A percentile compares a stretch with the other conserved stretches of the same genome.
These are phyloP conservation scores for Colletotrichum tamarilloi DNA, from an alignment of 2,329 filamentous ascomycete genomes.

Conservation along the genomic window DNA sequence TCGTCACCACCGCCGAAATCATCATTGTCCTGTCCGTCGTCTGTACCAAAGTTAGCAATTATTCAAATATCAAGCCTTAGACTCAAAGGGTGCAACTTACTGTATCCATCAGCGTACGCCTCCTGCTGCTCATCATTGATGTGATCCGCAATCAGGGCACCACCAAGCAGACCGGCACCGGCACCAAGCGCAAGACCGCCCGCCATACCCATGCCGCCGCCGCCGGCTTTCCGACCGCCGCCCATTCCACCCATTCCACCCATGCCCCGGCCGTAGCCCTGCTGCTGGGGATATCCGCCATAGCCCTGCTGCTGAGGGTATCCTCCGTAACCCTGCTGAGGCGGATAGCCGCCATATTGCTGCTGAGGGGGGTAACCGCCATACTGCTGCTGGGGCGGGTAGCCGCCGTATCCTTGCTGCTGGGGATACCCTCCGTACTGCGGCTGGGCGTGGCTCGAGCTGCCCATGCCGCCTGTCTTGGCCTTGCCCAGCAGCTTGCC, in stretches of 20 bases:
- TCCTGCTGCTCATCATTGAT: constrained; percentile 71
- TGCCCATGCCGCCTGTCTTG: constrained; percentile 48
- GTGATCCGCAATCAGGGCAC: constrained; percentile 76
- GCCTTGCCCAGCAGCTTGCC: constrained; percentile 65
- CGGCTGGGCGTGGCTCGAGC: constrained; percentile 45
- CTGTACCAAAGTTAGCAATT: constrained; percentile 34
- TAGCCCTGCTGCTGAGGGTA: constrained; percentile 49
- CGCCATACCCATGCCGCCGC: constrained; percentile 65
- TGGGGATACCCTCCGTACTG: constrained; percentile 46
- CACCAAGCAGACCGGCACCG: constrained; percentile 85
- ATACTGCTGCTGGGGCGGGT: constrained; percentile 41
- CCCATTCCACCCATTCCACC: constrained; percentile 51
- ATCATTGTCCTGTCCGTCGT: constrained; percentile 37
- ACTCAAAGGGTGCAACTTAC: constrained; percentile 41
- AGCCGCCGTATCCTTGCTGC: constrained; percentile 43
- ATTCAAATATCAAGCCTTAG: neutral
- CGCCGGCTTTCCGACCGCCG: constrained; percentile 42
- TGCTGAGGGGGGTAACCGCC: constrained; percentile 40
- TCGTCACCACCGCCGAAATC: constrained; percentile 43
- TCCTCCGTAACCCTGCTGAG: constrained; percentile 50
- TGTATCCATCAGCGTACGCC: constrained; percentile 60
- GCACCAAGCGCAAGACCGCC: constrained; percentile 82
- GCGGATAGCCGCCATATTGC: constrained; percentile 45
- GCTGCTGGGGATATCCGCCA: constrained; percentile 40
- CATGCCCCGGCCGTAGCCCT: constrained; percentile 40